Evolutionary conservation across 148 eudicot species (phyloP).

Genomic region (Mesembryanthemum crystallinum): DNA sequence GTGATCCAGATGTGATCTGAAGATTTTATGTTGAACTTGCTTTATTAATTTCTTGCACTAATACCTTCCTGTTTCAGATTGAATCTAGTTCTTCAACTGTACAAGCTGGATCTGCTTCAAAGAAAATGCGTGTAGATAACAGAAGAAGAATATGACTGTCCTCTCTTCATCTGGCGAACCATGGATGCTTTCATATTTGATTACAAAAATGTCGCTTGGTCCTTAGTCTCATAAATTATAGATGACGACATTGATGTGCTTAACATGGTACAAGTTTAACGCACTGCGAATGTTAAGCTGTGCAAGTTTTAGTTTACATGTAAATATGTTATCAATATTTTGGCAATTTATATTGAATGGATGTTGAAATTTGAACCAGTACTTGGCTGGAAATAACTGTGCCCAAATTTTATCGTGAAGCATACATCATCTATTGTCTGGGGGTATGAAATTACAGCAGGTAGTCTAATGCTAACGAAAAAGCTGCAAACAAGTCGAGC

Average conservation of each 20-base stretch:
- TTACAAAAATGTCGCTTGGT: no score
- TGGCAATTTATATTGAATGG: no score
- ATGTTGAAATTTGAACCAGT: no score
- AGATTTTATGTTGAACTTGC: neutral
- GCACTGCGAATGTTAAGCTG: neutral
- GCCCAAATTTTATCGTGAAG: no score
- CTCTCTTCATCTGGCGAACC: neutral
- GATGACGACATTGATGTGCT: no score
- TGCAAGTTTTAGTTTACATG: neutral
- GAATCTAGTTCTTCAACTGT: slow-evolving; percentile 44
- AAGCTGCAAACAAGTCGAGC: no score
- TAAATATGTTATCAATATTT: neutral
- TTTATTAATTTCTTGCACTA: neutral
- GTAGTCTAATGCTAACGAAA: no score
- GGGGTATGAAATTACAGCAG: no score
- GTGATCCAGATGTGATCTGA: neutral
- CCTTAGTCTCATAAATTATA: no score
- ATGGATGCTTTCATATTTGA: no score
- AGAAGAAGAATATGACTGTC: slow-evolving; percentile 59
- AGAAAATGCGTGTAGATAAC: slow-evolving; percentile 62
- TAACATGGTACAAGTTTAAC: neutral
- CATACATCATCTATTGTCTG: no score
- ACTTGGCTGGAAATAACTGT: no score
- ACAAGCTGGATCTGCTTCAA: slow-evolving; percentile 51
- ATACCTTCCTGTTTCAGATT: slow-evolving; percentile 36